phyloP scores from a whole-genome alignment of 495 filamentous ascomycete species.

The Neurospora sp. region DNA sequence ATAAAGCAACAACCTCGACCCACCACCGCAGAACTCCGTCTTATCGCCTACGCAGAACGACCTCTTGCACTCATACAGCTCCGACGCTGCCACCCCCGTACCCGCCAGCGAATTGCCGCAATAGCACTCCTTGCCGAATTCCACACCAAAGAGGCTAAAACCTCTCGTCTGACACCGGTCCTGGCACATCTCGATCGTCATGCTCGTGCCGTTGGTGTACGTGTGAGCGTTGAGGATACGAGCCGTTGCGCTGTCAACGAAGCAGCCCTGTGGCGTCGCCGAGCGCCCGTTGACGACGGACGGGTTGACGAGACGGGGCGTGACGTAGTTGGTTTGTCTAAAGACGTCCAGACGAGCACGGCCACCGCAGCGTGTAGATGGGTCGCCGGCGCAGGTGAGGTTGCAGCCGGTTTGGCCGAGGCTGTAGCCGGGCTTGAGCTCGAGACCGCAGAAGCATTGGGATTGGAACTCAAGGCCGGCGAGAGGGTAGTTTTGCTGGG shows the following conservation, averaged over 20 bases:
- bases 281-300: not conserved
- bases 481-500: conserved; percentile 18
- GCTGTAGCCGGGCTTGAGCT: conserved; percentile 17
- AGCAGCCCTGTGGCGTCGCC: conserved; percentile 2
- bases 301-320: conserved; percentile 1
- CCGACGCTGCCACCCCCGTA: not conserved
- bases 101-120: conserved; percentile 13
- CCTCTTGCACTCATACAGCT: conserved; percentile 13
- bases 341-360: conserved; percentile 21
- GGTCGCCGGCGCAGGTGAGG: conserved; percentile 23
- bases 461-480: conserved; percentile 31
- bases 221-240: not conserved
- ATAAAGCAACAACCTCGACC: conserved; percentile 12
- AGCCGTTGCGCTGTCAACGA: conserved; percentile 1
- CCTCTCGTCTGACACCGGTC: conserved; percentile 16
- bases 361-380: conserved; percentile 7
- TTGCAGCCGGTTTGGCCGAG: conserved; percentile 16
- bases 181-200: conserved; percentile 25
- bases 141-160: conserved; percentile 16
- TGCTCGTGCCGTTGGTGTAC: conserved; percentile 5
- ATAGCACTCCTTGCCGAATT: conserved; percentile 22
- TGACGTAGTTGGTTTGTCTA: conserved; percentile 3
- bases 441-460: conserved; percentile 32
- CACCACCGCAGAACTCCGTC: conserved; percentile 18
- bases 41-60: conserved; percentile 19